phyloP scores from a whole-genome alignment of 805 yeast species.

The Metschnikowia sp. region DNA sequence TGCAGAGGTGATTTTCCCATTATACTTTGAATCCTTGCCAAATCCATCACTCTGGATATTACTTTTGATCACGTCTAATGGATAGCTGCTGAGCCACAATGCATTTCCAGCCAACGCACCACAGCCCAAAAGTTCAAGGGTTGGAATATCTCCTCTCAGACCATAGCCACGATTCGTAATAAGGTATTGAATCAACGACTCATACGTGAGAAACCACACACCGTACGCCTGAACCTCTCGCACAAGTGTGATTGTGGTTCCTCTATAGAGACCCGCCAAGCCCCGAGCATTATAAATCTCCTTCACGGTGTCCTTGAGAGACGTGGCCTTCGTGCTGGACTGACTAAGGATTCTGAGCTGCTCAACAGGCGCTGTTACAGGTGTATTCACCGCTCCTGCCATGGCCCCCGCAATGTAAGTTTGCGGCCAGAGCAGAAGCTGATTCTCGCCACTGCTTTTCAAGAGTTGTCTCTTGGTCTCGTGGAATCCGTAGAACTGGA shows the following conservation, averaged over 20 bases:
- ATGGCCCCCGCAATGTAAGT: conserved; percentile 60
- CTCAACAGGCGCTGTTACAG: conserved; percentile 63
- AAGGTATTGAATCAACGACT: conserved; percentile 45
- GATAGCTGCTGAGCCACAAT: conserved; percentile 56
- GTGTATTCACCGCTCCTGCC: conserved; percentile 65
- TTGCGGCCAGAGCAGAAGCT: conserved; percentile 51
- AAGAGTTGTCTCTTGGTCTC: conserved; percentile 61
- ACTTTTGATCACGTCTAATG: conserved; percentile 50
- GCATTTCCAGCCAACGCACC: conserved; percentile 72
- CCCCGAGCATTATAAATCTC: conserved; percentile 45
- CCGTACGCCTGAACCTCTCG: conserved; percentile 75
- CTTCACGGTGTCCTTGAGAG: conserved; percentile 35
- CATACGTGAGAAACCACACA: conserved; percentile 68
- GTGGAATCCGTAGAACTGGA: conserved; percentile 70
- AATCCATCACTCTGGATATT: conserved; percentile 53
- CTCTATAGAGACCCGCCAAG: conserved; percentile 52
- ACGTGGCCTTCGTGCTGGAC: conserved; percentile 34
- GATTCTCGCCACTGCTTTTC: conserved; percentile 21
- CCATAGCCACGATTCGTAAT: conserved; percentile 31
- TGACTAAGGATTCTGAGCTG: conserved; percentile 63
- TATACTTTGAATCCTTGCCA: conserved; percentile 41
- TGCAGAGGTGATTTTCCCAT: conserved; percentile 37
- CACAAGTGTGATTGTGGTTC: conserved; percentile 48
- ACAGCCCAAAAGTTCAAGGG: conserved; percentile 51
- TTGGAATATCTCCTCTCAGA: conserved; percentile 46